Conservation (phyloP, 371 early-diverging fungal genomes). For the Mucor plumbeus region DNA sequence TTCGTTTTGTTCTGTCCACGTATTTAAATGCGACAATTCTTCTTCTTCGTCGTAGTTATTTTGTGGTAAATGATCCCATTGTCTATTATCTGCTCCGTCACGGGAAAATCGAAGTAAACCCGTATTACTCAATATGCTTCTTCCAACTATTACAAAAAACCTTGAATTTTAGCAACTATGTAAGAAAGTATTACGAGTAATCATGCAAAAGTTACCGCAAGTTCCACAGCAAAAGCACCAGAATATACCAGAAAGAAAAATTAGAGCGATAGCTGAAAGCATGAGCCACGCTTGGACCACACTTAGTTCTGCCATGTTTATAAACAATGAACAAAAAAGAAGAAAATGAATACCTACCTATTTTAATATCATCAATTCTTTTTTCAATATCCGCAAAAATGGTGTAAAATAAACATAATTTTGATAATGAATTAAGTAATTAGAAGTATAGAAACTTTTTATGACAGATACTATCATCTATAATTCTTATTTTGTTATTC, state of each 20-base stretch:
- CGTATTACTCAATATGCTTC: constrained; percentile 32
- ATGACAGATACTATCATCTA: too few species aligned
- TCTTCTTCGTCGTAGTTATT: constrained; percentile 24
- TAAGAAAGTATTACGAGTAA: not conserved
- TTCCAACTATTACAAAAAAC: constrained; percentile 24
- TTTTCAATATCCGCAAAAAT: too few species aligned
- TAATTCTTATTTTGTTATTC: too few species aligned
- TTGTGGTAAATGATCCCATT: constrained; percentile 20
- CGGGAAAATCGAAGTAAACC: constrained; percentile 23
- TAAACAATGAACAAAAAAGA: not conserved
- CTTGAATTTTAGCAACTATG: not conserved
- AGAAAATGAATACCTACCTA: too few species aligned
- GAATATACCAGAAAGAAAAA: constrained; percentile 45
- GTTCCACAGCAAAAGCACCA: constrained; percentile 58
- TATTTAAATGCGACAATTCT: constrained; percentile 4
- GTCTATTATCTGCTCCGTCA: constrained; percentile 20
- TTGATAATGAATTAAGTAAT: too few species aligned
- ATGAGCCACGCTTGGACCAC: constrained; percentile 35
- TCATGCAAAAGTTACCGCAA: constrained; percentile 35
- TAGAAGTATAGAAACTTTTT: too few species aligned
- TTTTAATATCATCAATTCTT: too few species aligned
- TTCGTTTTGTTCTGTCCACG: constrained; percentile 15
- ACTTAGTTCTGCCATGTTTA: constrained; percentile 19
- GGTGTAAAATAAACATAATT: too few species aligned
- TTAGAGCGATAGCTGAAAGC: constrained; percentile 20